These are phyloP conservation scores for Fusarium denticulatum DNA, from an alignment of 2,329 filamentous ascomycete genomes.

Conservation along the genomic window DNA sequence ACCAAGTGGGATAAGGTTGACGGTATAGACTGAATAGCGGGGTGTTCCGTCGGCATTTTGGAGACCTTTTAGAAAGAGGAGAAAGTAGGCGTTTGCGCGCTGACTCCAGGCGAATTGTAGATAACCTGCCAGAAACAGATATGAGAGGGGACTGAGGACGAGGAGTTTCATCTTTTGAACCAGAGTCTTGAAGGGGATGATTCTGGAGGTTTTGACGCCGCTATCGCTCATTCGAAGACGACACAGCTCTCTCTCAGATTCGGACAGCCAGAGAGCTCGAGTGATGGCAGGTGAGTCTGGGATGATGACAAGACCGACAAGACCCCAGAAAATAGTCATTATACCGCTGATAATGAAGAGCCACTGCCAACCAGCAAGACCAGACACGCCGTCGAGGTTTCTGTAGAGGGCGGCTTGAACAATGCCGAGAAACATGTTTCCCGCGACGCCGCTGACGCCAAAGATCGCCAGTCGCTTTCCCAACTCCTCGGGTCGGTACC, in stretches of 20 bases:
- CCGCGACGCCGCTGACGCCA: slow-evolving; percentile 37
- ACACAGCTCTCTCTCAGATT: slow-evolving; percentile 21
- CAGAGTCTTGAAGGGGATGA: slow-evolving; percentile 31
- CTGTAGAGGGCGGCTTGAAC: slow-evolving; percentile 34
- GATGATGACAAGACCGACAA: slow-evolving; percentile 31
- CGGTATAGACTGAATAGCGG: slow-evolving; percentile 51
- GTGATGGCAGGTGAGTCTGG: slow-evolving; percentile 38
- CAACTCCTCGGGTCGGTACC: slow-evolving; percentile 35
- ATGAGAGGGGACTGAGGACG: slow-evolving; percentile 28
- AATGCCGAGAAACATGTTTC: slow-evolving; percentile 41
- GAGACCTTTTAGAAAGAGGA: slow-evolving; percentile 48
- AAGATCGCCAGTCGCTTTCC: slow-evolving; percentile 39
- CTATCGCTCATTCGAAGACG: slow-evolving; percentile 29
- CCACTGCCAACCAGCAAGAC: slow-evolving; percentile 40
- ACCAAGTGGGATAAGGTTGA: slow-evolving; percentile 61
- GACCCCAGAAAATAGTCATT: slow-evolving; percentile 37
- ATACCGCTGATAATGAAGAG: slow-evolving; percentile 34
- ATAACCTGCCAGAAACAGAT: slow-evolving; percentile 48
- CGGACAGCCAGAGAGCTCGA: slow-evolving; percentile 20
- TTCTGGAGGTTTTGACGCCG: slow-evolving; percentile 28
- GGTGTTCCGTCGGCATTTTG: slow-evolving; percentile 20
- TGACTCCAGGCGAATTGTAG: slow-evolving; percentile 49
- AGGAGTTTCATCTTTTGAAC: slow-evolving; percentile 32
- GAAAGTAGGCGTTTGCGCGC: slow-evolving; percentile 47
- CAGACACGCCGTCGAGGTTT: slow-evolving; percentile 33